Base-by-base conservation (phyloP, 1,139 yeast genomes). In the Yamadazyma triangularis region DNA sequence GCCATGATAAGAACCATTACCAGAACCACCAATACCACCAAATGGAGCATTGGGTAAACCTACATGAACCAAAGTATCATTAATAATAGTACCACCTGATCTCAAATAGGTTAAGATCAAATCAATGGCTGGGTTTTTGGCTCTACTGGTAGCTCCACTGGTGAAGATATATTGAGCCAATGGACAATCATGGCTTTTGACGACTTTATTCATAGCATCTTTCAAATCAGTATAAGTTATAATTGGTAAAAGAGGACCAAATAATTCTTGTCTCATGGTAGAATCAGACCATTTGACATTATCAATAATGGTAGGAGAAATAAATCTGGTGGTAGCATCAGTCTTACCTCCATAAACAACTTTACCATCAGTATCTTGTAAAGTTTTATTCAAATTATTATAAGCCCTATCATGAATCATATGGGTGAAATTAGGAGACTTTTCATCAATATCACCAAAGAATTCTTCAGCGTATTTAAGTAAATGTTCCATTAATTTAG, bases 21-120 rank as follows among this genome's bases (percentile, higher is more conserved):
- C 98, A 0, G 95, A 85, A 19, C 59, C 55, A 13, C 97, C 96
- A 36, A 88, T 60, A 23, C 98, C 98, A 25, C 97, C 97, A 58
- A 91, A 89, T 19, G 97, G 97, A 5, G 87, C 75, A 36, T 71
- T 70, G n/a, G 68, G 44, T 35, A 85, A 67, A 1, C 76, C 89
- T 26, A 76, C 88, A 40, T 88, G 95, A 48, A 86, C 43, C 34
- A 87, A 36, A 1, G 79, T 70, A 41, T 89, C 96, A 50, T 88
- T 87, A 39, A 86, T 63, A 28, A 77, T 54, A 11, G 79, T 64
- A 8, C 76, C 87, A 15, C 97, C 97, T 0, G 94, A 80, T 47
- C 94, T 72, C 15, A 87, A 63, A 12, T 64, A 50, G 5, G 62
- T 55, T 38, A 73, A 58, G 32, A 88, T 73, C 28, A 51, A 51